Evolutionary conservation across 225 moss, liverwort and hornwort genomes (phyloP).

Genomic region (Sphagnum tenellum): DNA sequence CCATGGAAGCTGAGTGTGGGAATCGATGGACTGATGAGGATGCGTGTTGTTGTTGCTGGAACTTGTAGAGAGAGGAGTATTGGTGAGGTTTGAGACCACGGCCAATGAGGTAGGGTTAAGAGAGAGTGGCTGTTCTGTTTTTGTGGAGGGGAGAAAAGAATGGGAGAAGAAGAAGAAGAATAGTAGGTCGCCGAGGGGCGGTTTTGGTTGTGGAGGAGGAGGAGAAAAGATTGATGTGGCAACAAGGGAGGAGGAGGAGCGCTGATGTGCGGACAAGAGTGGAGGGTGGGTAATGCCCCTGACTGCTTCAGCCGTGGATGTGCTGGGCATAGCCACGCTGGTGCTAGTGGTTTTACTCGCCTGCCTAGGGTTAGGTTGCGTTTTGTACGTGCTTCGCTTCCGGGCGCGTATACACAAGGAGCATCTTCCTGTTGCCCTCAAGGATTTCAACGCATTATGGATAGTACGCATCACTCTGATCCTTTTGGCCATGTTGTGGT

Average conservation of each 20-base stretch:
- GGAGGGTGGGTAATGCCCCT: constrained; percentile 99
- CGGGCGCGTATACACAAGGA: constrained; percentile 74
- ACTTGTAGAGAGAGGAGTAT: too few relatives aligned
- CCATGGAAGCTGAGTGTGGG: too few relatives aligned
- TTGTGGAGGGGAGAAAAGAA: too few relatives aligned
- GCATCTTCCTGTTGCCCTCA: constrained; percentile 41
- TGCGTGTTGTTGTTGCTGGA: too few relatives aligned
- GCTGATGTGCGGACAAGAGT: constrained; percentile 55
- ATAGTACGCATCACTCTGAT: constrained; percentile 86
- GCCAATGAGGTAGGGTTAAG: too few relatives aligned
- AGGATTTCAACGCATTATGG: constrained; percentile 97
- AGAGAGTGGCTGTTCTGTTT: too few relatives aligned
- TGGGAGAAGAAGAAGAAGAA: too few relatives aligned
- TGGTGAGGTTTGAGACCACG: too few relatives aligned
- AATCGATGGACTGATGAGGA: too few relatives aligned
- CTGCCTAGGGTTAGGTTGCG: constrained; percentile 83
- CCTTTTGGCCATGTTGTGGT: constrained; percentile 79
- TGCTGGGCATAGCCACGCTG: constrained; percentile 91
- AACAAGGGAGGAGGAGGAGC: constrained; percentile 6
- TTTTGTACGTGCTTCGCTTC: constrained; percentile 83
- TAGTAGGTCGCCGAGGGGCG: too few relatives aligned
- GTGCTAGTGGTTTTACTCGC: constrained; percentile 80
- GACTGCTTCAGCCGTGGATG: constrained; percentile 98
- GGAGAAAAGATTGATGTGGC: too few relatives aligned
- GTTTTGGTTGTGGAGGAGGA: too few relatives aligned